Evolutionary conservation across 148 eudicot genomes (phyloP).

Genomic region (Beta vulgaris): DNA sequence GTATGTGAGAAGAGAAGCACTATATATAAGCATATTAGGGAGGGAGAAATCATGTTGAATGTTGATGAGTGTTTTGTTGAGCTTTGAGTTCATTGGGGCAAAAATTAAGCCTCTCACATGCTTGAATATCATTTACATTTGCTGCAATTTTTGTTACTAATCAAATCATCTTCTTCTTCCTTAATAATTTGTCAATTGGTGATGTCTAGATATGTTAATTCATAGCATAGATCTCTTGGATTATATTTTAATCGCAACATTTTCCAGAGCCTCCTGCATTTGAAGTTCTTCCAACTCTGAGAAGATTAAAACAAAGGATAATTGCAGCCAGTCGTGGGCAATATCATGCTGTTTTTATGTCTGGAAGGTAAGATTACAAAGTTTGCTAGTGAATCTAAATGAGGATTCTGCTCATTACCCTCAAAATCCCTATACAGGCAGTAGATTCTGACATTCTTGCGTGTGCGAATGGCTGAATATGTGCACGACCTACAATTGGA

Average conservation of each 20-base stretch:
- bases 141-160: too few species aligned
- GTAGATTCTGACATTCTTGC: background rate
- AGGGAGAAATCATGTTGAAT: too few species aligned
- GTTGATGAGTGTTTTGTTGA: too few species aligned
- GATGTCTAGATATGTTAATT: too few species aligned
- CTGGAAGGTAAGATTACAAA: slow-evolving; percentile 63
- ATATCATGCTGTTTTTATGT: slow-evolving; percentile 97
- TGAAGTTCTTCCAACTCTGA: slow-evolving; percentile 91
- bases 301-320: slow-evolving; percentile 75
- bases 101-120: too few species aligned
- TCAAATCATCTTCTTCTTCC: too few species aligned
- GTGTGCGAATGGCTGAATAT: background rate
- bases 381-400: background rate
- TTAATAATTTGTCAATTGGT: too few species aligned
- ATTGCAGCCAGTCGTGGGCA: slow-evolving; percentile 88
- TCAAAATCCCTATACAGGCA: background rate
- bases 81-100: too few species aligned
- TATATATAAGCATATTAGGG: too few species aligned
- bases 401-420: background rate
- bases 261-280: slow-evolving; percentile 90
- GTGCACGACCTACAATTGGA: background rate
- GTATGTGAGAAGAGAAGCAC: too few species aligned
- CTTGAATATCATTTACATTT: too few species aligned
- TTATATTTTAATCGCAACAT: background rate
- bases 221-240: slow-evolving; percentile 10